Evolutionary conservation across 768 basidiomycete genomes (phyloP), one percentile per base, ranked within the genome.

Genomic region (Naganishia randhawae): DNA sequence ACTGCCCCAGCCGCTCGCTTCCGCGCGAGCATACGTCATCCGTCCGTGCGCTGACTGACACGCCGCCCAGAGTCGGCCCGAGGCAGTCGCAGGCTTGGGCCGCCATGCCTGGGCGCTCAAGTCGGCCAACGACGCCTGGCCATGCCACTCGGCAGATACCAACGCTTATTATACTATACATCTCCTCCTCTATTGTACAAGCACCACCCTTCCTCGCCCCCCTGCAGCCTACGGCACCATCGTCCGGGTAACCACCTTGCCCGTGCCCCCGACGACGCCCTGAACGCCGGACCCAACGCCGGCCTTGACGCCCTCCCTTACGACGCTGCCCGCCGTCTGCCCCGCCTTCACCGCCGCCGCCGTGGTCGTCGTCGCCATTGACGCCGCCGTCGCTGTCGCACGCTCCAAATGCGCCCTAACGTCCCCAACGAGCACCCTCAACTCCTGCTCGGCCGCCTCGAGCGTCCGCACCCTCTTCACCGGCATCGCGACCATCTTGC

Each of bases 401-500:
- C 57, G 35, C 33, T 61, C 27, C 57, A 61, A 22, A 7, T 61
- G 57, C n/a, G 33, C 57, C 57, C 32, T 42, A 9, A 61, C 57
- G 29, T 61, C 57, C 57, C 57, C 57, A 1, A 61, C 57, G 37
- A 61, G 27, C 37, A 41, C 37, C 17, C n/a, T 25, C 22, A 61
- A 19, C 22, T 61, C 57, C 19, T 39, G 25, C 22, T 61, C 57
- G 39, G 57, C 57, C 33, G 57, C 57, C 25, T 61, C 22, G 2
- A 61, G 17, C 3, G 14, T 11, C 22, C 25, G 8, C 37, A 61
- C 25, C 14, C 57, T 16, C 22, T 61, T 61, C 3, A 25, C 4
- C n/a, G 57, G 57, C 4, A 61, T 25, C 13, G 16, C 41, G 6
- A 61, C 57, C 8, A 41, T 25, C 22, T 39, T 41, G 13, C 57